phyloP scores from a whole-genome alignment of 148 eudicot genomes.

The Euryodendron excelsum region DNA sequence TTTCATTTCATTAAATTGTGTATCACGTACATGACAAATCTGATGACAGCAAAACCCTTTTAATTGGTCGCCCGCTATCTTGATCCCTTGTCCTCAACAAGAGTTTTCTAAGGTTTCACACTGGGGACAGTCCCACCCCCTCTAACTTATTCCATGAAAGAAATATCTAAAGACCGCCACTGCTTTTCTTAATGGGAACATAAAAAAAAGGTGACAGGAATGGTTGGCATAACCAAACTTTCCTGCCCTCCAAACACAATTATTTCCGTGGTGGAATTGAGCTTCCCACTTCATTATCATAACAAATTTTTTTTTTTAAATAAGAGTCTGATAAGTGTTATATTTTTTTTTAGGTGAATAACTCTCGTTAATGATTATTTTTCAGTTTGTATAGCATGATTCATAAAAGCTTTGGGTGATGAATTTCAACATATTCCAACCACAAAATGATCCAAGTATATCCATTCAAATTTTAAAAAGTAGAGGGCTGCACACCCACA shows the following conservation, averaged over 20 bases:
- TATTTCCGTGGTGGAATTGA: neutral
- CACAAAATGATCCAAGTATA: neutral
- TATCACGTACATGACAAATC: too few species aligned
- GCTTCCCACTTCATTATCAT: constrained; percentile 4
- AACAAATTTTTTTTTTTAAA: too few species aligned
- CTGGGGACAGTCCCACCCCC: neutral
- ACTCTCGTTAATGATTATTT: too few species aligned
- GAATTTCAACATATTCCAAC: constrained; percentile 9
- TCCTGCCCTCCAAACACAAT: neutral
- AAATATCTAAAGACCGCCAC: neutral
- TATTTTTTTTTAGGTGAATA: too few species aligned
- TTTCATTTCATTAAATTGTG: too few species aligned
- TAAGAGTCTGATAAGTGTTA: too few species aligned
- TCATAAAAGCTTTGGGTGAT: too few species aligned
- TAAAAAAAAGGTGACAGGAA: neutral
- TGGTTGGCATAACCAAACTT: neutral
- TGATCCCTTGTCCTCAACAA: too few species aligned
- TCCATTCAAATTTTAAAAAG: neutral
- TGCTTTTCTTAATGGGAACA: neutral
- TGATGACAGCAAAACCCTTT: neutral
- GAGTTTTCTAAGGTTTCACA: too few species aligned
- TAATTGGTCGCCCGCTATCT: too few species aligned
- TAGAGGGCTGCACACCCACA: neutral
- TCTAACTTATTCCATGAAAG: neutral
- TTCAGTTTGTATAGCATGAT: too few species aligned